A percentile compares a stretch with the other conserved stretches of the same genome.
These are phyloP conservation scores for Boletus sp. DNA, from an alignment of 768 basidiomycete genomes.

Conservation along the genomic window DNA sequence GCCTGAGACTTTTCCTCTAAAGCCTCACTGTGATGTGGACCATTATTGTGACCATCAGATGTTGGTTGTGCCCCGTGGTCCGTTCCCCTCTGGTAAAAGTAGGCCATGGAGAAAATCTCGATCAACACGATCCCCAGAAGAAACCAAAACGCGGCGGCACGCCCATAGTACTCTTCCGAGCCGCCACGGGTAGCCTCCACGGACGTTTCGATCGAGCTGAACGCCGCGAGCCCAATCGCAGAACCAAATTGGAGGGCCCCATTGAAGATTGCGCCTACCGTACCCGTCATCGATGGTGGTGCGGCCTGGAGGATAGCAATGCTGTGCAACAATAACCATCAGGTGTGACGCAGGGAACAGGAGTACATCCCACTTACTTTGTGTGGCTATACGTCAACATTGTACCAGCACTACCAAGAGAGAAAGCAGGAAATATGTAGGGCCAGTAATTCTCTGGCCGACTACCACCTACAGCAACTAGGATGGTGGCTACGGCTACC, in stretches of 20 bases:
- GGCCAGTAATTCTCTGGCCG: slow-evolving; percentile 44
- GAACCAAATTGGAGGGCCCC: slow-evolving; percentile 52
- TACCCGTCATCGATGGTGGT: slow-evolving; percentile 50
- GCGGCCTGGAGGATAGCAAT: slow-evolving; percentile 51
- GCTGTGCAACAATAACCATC: slow-evolving; percentile 24
- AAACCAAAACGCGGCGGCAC: slow-evolving; percentile 47
- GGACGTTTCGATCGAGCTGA: slow-evolving; percentile 48
- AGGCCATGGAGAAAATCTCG: slow-evolving; percentile 32
- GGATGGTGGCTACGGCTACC: slow-evolving; percentile 36
- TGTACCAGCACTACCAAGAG: slow-evolving; percentile 45
- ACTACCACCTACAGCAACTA: slow-evolving; percentile 44
- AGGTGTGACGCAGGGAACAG: background rate
- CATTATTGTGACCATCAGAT: background rate
- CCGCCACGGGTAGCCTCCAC: slow-evolving; percentile 37
- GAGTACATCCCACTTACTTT: slow-evolving; percentile 37
- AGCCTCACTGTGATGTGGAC: background rate
- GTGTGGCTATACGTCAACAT: slow-evolving; percentile 47
- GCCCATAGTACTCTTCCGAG: slow-evolving; percentile 35
- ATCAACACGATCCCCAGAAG: slow-evolving; percentile 36
- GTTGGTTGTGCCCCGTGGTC: slow-evolving; percentile 4
- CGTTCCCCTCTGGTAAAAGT: slow-evolving; percentile 34
- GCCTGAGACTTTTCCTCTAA: background rate
- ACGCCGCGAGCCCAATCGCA: slow-evolving; percentile 49
- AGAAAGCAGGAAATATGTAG: slow-evolving; percentile 49
- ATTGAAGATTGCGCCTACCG: slow-evolving; percentile 56